Evolutionary conservation across 1,284 basidiomycete genomes (phyloP), one percentile per base, ranked within the genome.

Genomic region (Melampsora americana): DNA sequence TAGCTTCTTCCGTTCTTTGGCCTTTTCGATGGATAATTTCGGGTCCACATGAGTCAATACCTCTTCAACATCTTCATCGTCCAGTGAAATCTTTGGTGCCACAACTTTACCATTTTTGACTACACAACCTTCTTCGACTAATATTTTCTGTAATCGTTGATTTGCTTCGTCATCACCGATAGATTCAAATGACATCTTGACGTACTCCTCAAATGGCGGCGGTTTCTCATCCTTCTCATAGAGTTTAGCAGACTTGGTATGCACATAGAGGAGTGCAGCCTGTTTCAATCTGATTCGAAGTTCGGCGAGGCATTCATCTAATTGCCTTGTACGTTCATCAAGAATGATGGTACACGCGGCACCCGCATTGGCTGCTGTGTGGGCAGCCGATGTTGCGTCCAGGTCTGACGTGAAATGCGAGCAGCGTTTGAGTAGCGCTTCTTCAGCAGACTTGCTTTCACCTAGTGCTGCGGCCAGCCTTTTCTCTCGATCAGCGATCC

Each of bases 371-470:
- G 67, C 67, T 48, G 74, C 74, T 26, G 32, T 46, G n/a, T 77
- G 74, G 35, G 74, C 77, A 78, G 88, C 62, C 20, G 78, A 79
- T 42, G 62, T 44, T 69, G 87, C 85, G 26, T 87, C 88, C 26
- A 89, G 87, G 75, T 95, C 91, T 53, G 95, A 87, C 81, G 93
- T 91, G 83, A 95, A 95, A 82, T 95, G 93, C 9, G 93, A 94
- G 82, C 93, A 95, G 39, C 93, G 90, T 82, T 95, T 95, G 73
- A 95, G 86, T 3, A 95, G 86, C 0, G 93, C 93, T 84, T 95
- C 92, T 82, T 95, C 92, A 0, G 92, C 92, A 18, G 80, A 80
- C 88, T 89, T 90, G 86, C 92, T 93, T 74, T 94, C 92, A 78
- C 93, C 92, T 35, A 97, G 87, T 4, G 92, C 90, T 80, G 92